Evolutionary conservation across 129 eudicot genomes (phyloP).

Genomic region (Logfia minima): DNA sequence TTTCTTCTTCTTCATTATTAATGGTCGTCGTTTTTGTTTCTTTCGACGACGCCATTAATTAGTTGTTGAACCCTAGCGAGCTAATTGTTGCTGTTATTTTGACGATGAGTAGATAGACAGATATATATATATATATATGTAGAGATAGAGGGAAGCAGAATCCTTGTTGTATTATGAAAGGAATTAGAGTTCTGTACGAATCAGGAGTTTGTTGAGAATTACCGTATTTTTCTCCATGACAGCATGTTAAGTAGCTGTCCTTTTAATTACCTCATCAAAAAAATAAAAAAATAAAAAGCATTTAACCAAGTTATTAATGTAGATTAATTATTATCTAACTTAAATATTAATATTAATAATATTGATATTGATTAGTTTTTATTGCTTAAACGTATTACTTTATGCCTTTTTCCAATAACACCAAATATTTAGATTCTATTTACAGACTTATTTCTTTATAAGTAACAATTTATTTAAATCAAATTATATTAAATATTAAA

Average conservation of each 20-base stretch:
- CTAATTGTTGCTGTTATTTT: neutral
- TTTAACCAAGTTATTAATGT: no score
- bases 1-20: neutral
- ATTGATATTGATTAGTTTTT: no score
- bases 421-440: no score
- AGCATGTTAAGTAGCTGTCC: neutral
- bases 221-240: neutral
- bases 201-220: neutral
- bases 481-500: no score
- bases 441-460: no score
- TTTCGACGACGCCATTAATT: constrained; percentile 9
- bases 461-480: no score
- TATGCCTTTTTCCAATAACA: no score
- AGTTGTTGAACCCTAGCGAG: neutral
- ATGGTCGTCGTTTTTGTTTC: neutral
- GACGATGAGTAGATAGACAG: neutral
- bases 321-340: no score
- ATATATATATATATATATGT: neutral
- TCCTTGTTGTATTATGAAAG: neutral
- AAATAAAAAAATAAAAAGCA: no score
- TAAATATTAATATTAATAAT: no score
- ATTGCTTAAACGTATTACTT: no score
- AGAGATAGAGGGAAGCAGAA: neutral
- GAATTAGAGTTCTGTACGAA: neutral
- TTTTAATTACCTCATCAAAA: neutral